Percentiles rank a stretch among this genome's conserved stretches.
phyloP scores from a whole-genome alignment of 208 protist genomes.

The Blechomonas ayalai region DNA sequence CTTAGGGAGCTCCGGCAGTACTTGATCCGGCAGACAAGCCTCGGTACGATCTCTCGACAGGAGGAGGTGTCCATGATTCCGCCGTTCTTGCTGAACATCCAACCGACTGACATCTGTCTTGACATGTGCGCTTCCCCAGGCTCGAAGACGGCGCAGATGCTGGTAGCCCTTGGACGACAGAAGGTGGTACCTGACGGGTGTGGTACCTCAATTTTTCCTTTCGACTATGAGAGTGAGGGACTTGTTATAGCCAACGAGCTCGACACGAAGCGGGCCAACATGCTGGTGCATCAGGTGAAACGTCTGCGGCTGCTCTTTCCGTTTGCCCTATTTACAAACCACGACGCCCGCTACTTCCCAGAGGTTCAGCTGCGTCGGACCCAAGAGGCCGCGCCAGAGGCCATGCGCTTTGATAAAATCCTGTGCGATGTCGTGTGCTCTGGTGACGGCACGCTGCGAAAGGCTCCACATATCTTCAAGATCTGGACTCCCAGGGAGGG shows the following conservation, averaged over 20 bases:
- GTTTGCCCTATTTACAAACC: constrained; percentile 86
- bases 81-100: constrained; percentile 74
- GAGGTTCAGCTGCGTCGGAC: constrained; percentile 25
- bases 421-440: constrained; percentile 94
- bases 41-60: constrained; percentile 82
- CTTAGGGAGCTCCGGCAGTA: constrained; percentile 64
- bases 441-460: constrained; percentile 91
- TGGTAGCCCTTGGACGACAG: constrained; percentile 72
- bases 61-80: constrained; percentile 84
- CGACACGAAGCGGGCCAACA: constrained; percentile 77
- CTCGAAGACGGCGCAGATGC: constrained; percentile 87
- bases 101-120: constrained; percentile 69
- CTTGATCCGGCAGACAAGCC: constrained; percentile 71
- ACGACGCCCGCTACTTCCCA: constrained; percentile 84
- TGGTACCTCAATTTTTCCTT: constrained; percentile 67
- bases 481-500: constrained; percentile 76
- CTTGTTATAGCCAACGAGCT: constrained; percentile 86
- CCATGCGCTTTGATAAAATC: constrained; percentile 88
- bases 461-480: constrained; percentile 73
- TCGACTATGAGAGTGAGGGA: constrained; percentile 63
- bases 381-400: constrained; percentile 42
- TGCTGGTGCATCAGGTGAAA: constrained; percentile 85
- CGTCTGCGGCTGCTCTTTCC: constrained; percentile 78
- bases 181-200: constrained; percentile 28
- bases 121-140: constrained; percentile 90